Evolutionary conservation across 1,139 yeast genomes (phyloP), one percentile per base, ranked within the genome.

Genomic region (Yamadazyma friedrichii): DNA sequence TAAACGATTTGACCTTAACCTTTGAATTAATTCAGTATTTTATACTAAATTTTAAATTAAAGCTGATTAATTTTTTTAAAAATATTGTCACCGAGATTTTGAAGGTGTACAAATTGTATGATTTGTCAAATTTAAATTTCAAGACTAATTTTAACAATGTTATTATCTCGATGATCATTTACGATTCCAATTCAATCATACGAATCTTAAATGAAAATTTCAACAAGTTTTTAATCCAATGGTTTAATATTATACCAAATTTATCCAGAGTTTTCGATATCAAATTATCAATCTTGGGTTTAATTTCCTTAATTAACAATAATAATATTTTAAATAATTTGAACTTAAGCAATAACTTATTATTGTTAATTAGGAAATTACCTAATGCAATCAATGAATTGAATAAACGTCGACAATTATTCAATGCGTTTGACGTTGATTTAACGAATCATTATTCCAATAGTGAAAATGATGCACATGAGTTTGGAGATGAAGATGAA

Each of bases 191-290:
- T 12, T 61, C 67, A 8, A 75, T 94, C 0, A 57, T 91, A 39
- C 60, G 64, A 17, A 59, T 72, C n/a, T 65, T 93, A 42, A 72
- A 75, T 46, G 70, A 73, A 38, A 56, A 61, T 12, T 64, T 72
- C 15, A 67, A 72, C 39, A 61, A 81, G 9, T 82, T 88, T 54
- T 79, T 91, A 54, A 70, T 72, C 33, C 59, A 72, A 33, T 93
- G 97, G 97, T 76, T 88, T 51, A 66, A 73, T 6, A 45, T 69
- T 59, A 67, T 81, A 40, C 77, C 83, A 3, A 65, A 68, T 33
- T 73, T 85, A 50, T 70, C 74, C n/a, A 70, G 96, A 46, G 95
- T 88, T 2, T 87, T 77, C 53, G 98, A 91, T 62, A 73, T 88
- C 60, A 89, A 89, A 60, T 64, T 93, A 33, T 78, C 88, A 1